Evolutionary conservation across 257 asterid species (phyloP).

Genomic region (Fraxinus anomala): DNA sequence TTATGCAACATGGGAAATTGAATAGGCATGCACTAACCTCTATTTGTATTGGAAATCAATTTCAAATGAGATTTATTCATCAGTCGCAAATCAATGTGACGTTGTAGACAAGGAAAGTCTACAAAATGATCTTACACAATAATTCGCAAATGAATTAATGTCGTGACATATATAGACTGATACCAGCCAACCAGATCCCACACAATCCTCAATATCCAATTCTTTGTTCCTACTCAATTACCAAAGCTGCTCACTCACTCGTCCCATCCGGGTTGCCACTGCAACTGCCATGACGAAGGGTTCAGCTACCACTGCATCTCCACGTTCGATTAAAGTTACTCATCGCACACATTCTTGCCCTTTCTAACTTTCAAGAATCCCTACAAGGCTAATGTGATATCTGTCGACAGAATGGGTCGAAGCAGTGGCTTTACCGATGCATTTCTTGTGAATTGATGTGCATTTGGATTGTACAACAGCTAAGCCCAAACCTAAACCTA

Average conservation of each 20-base stretch:
- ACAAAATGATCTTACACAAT: no score
- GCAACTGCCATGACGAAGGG: conserved; percentile 45
- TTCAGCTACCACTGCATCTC: conserved; percentile 62
- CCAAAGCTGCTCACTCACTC: background rate
- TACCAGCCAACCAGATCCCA: background rate
- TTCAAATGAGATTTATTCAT: no score
- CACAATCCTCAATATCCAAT: conserved; percentile 11
- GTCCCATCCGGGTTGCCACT: conserved; percentile 13
- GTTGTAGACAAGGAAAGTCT: no score
- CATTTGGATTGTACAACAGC: background rate
- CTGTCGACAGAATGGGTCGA: conserved; percentile 41
- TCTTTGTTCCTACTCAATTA: conserved; percentile 35
- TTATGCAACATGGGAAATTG: no score
- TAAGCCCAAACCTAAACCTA: background rate
- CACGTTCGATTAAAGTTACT: conserved; percentile 44
- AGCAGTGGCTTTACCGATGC: conserved; percentile 57
- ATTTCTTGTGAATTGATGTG: background rate
- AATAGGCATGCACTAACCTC: no score
- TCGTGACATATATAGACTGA: no score
- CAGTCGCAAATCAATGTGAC: no score
- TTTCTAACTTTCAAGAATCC: conserved; percentile 51
- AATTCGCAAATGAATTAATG: no score
- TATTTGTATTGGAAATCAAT: no score
- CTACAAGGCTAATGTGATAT: conserved; percentile 48
- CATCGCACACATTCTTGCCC: conserved; percentile 53